Evolutionary conservation across 495 filamentous ascomycete genomes (phyloP).

Genomic region (Darksidea phi): DNA sequence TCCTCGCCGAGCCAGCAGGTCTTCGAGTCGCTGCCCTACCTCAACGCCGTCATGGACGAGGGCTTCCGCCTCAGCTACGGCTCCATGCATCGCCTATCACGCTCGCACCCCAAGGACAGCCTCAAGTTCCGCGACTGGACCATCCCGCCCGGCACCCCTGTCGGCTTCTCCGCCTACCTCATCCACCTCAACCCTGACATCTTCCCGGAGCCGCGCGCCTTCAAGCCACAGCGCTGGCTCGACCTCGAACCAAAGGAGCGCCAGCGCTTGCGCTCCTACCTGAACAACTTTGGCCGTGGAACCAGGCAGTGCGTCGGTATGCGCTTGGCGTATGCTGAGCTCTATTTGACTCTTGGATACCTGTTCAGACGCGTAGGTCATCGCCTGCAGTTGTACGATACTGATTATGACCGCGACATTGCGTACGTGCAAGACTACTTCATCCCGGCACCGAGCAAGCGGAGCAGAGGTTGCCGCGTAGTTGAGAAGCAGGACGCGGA

Average conservation of each 20-base stretch:
- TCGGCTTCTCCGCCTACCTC: conserved; percentile 5
- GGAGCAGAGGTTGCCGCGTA: too few species aligned
- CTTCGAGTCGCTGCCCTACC: conserved; percentile 8
- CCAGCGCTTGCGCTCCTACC: neutral
- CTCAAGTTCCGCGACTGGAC: neutral
- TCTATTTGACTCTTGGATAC: too few species aligned
- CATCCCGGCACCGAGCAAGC: too few species aligned
- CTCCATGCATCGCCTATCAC: conserved; percentile 1
- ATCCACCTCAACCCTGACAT: neutral
- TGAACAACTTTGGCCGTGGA: conserved; percentile 9
- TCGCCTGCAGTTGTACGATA: too few species aligned
- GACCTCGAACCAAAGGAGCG: neutral
- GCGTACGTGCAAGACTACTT: too few species aligned
- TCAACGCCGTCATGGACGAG: conserved; percentile 20
- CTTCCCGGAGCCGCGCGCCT: conserved; percentile 7
- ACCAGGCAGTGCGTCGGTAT: conserved; percentile 8
- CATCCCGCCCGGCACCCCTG: conserved; percentile 7
- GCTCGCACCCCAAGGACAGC: neutral
- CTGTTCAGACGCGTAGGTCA: too few species aligned
- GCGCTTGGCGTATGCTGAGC: conserved; percentile 9
- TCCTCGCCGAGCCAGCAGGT: neutral
- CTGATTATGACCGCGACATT: too few species aligned
- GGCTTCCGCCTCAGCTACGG: conserved; percentile 12
- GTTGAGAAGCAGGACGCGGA: too few species aligned
- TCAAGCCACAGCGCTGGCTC: conserved; percentile 11